These are phyloP conservation scores for Penicillium chermesinum DNA, from an alignment of 495 filamentous ascomycete genomes.

Conservation along the genomic window DNA sequence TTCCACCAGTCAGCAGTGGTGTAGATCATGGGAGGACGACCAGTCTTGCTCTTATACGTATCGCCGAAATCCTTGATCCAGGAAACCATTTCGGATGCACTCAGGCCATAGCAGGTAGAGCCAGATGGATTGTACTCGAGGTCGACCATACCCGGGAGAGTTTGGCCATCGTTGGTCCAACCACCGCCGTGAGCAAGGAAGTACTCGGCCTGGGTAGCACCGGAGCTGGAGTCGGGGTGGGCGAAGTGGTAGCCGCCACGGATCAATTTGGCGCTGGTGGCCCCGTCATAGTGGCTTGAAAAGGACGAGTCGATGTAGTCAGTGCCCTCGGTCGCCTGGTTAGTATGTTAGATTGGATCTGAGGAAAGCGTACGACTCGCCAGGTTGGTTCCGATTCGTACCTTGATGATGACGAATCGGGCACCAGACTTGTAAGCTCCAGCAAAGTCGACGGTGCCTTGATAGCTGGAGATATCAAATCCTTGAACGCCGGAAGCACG, in stretches of 20 bases:
- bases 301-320: constrained; percentile 49
- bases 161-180: constrained; percentile 57
- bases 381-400: constrained; percentile 28
- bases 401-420: constrained; percentile 69
- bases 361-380: not conserved
- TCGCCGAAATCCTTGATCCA: constrained; percentile 59
- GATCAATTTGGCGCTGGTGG: constrained; percentile 52
- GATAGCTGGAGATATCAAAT: constrained; percentile 62
- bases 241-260: constrained; percentile 64
- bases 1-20: constrained; percentile 59
- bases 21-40: constrained; percentile 57
- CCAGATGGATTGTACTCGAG: constrained; percentile 50
- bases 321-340: constrained; percentile 58
- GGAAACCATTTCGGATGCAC: constrained; percentile 46
- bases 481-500: constrained; percentile 49
- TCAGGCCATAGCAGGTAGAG: constrained; percentile 50
- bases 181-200: constrained; percentile 59
- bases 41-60: constrained; percentile 47
- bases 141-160: constrained; percentile 64
- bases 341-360: not conserved
- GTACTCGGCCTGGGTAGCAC: constrained; percentile 51
- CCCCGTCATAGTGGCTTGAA: constrained; percentile 49
- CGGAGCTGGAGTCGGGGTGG: constrained; percentile 44
- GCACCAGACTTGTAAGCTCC: constrained; percentile 51
- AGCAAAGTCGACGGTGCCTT: constrained; percentile 51